Conservation (phyloP, 2,329 filamentous ascomycete genomes). For the Mollisia scopiformis region DNA sequence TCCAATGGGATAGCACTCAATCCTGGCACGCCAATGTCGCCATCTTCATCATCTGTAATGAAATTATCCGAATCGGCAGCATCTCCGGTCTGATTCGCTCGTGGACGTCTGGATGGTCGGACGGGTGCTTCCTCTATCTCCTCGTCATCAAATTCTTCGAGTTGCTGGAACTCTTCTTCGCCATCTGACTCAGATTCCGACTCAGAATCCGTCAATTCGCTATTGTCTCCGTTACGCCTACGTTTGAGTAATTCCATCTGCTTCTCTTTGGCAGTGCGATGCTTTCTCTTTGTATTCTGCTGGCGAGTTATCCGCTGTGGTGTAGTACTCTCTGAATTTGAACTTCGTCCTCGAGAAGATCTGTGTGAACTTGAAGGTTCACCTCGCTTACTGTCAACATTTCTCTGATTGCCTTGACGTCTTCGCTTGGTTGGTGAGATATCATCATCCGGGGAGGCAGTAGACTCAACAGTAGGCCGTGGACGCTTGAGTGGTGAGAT, state of each 20-base stretch:
- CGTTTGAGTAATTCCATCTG: constrained; percentile 43
- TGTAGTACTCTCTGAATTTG: constrained; percentile 7
- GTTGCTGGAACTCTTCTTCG: constrained; percentile 21
- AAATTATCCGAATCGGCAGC: constrained; percentile 53
- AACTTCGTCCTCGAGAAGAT: neutral
- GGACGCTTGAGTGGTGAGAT: constrained; percentile 25
- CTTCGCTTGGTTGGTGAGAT: constrained; percentile 22
- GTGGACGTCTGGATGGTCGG: neutral
- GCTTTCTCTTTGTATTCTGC: constrained; percentile 21
- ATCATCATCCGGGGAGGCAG: constrained; percentile 16
- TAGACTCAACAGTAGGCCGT: neutral
- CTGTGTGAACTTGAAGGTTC: constrained; percentile 10
- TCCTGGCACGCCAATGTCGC: constrained; percentile 33
- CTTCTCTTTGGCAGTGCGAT: constrained; percentile 45
- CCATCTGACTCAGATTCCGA: constrained; percentile 23
- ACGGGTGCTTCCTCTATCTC: constrained; percentile 20
- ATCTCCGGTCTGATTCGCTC: constrained; percentile 24
- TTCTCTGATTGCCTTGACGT: neutral
- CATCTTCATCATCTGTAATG: constrained; percentile 54
- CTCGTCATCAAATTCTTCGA: constrained; percentile 55
- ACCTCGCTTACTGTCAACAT: constrained; percentile 5
- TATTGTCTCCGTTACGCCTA: constrained; percentile 43
- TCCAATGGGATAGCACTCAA: constrained; percentile 69
- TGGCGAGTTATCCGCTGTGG: constrained; percentile 26
- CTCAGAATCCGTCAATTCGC: constrained; percentile 42